These are phyloP conservation scores for Cystoderma amianthinum DNA, from an alignment of 768 basidiomycete species.

Conservation along the genomic window DNA sequence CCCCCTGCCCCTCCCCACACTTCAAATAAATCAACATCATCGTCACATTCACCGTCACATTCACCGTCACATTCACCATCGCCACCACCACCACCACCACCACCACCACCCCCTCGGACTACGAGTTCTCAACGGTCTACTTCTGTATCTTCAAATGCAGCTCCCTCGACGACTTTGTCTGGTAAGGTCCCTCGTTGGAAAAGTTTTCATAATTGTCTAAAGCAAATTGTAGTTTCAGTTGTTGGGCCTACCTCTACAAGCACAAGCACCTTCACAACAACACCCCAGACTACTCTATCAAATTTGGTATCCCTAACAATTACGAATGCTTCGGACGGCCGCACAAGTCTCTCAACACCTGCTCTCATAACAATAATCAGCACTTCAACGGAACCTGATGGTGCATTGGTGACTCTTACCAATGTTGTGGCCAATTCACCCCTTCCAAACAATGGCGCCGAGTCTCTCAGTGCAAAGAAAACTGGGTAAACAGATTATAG, in stretches of 20 bases:
- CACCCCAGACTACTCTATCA: conserved; percentile 35
- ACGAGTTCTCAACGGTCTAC: neutral
- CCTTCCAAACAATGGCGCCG: conserved; percentile 14
- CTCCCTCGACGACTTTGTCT: neutral
- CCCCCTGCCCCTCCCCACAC: conserved; percentile 9
- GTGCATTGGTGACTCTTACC: conserved; percentile 39
- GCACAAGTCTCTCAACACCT: conserved; percentile 32
- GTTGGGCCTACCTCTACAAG: neutral
- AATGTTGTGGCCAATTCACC: conserved; percentile 48
- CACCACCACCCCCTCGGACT: no score
- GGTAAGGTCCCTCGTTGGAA: no score
- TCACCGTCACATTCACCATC: neutral
- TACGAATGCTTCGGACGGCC: conserved; percentile 27
- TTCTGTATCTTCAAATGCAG: neutral
- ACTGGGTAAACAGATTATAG: no score
- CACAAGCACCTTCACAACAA: conserved; percentile 12
- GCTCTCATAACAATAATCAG: conserved; percentile 38
- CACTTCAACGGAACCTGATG: conserved; percentile 38
- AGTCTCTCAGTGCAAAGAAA: conserved; percentile 6
- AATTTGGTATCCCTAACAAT: conserved; percentile 33
- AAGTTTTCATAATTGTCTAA: no score
- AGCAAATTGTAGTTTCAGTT: neutral
- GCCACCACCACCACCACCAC: no score
- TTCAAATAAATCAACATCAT: conserved; percentile 5
- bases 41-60: neutral